Conservation (phyloP, 352 stramenopile species). For the Salisapilia sapeloensis region DNA sequence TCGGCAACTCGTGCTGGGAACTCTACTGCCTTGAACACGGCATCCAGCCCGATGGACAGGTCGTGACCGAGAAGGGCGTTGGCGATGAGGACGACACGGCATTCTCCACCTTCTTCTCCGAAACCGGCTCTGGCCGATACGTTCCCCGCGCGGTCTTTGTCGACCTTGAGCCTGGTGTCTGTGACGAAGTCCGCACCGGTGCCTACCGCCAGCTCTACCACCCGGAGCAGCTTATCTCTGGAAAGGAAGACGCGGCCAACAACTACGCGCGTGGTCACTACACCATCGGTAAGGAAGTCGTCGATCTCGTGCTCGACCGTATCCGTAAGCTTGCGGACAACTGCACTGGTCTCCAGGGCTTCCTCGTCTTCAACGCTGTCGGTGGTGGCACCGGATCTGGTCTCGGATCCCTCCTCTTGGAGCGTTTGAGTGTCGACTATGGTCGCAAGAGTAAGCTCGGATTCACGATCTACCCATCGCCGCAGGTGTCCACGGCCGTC, state of each 20-base stretch:
- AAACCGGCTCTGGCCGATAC: constrained; percentile 83
- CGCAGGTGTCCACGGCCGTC: constrained; percentile 92
- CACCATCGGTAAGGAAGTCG: constrained; percentile 89
- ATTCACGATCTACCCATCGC: constrained; percentile 95
- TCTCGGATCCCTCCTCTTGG: constrained; percentile 92
- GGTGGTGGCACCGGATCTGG: constrained; percentile 95
- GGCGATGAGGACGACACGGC: constrained; percentile 89
- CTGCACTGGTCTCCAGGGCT: constrained; percentile 94
- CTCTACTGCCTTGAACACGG: constrained; percentile 71
- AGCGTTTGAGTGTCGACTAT: constrained; percentile 95
- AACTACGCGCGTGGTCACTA: constrained; percentile 85
- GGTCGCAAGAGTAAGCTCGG: constrained; percentile 94
- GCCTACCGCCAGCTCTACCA: constrained; percentile 94
- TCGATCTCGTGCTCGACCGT: constrained; percentile 93
- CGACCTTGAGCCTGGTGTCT: constrained; percentile 92
- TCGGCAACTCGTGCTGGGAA: constrained; percentile 74
- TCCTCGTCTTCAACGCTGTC: constrained; percentile 95
- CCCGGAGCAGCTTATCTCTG: constrained; percentile 93
- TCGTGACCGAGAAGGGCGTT: constrained; percentile 87
- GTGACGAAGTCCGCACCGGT: constrained; percentile 88
- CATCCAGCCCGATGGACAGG: constrained; percentile 87
- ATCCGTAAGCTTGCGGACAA: constrained; percentile 94
- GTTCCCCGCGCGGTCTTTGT: constrained; percentile 91
- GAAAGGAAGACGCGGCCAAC: constrained; percentile 89
- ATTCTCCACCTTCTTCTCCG: constrained; percentile 91